Evolutionary conservation across 1,284 basidiomycete genomes (phyloP).

Genomic region (Cutaneotrichosporon arboriforme): DNA sequence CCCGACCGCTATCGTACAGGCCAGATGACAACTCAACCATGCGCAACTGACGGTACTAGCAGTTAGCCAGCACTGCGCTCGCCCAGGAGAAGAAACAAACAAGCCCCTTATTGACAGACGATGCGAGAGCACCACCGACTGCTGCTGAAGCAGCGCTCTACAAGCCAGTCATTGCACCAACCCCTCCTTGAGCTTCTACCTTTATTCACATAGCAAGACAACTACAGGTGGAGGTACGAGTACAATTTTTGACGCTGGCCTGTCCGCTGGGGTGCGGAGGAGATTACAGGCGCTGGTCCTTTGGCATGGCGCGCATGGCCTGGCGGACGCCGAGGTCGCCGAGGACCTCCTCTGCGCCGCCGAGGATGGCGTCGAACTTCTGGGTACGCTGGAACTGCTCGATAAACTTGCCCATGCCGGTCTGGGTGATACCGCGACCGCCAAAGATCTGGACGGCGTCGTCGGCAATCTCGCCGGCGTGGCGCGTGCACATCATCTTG

Average conservation of each 20-base stretch:
- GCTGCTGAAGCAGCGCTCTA: too few relatives aligned
- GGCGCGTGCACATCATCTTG: conserved; percentile 58
- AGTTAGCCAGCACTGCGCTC: too few relatives aligned
- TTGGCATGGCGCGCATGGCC: conserved; percentile 20
- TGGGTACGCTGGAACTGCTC: conserved; percentile 57
- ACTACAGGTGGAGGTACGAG: too few relatives aligned
- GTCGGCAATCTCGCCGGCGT: conserved; percentile 50
- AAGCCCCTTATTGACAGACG: too few relatives aligned
- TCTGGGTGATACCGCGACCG: conserved; percentile 60
- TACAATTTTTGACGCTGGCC: neutral
- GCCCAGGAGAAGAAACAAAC: too few relatives aligned
- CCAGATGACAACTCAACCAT: too few relatives aligned
- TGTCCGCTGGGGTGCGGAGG: neutral
- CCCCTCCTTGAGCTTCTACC: too few relatives aligned
- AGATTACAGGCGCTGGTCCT: conserved; percentile 22
- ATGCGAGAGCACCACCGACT: too few relatives aligned
- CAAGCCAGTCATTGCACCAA: too few relatives aligned
- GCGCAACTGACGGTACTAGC: too few relatives aligned
- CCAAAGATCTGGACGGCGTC: conserved; percentile 51
- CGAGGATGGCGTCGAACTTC: conserved; percentile 75
- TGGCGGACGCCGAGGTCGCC: conserved; percentile 54
- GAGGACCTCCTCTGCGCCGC: conserved; percentile 50
- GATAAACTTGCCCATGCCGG: conserved; percentile 57
- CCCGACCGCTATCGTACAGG: too few relatives aligned
- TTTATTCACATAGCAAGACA: too few relatives aligned